Evolutionary conservation across 1,139 yeast species (phyloP), one percentile per base, ranked within the genome.

Genomic region (Arxiozyma heterogenica): DNA sequence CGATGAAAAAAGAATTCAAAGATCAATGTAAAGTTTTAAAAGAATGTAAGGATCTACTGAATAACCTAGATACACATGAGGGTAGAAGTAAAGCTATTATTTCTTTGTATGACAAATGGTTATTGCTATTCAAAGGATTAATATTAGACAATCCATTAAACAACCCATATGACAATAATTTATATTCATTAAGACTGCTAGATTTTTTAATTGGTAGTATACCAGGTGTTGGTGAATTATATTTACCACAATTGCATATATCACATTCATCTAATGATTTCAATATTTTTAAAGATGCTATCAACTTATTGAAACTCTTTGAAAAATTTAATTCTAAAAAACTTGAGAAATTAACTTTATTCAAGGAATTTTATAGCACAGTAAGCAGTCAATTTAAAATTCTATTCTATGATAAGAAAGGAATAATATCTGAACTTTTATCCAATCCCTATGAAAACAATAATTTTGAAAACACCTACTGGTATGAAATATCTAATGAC

Each of bases 131-230:
- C 49, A 58, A 61, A 15, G 62, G 61, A 21, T 64, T 64, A 44
- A 42, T 62, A 17, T 51, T 58, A 6, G 67, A 64, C 50, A 62
- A 64, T 53, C 68, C 70, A 2, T 49, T 65, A 53, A 57, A 59
- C 17, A 55, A 63, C 52, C 70, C 70, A 4, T 64, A 59, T 50
- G 59, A 56, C 18, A 65, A 64, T 47, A 66, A 64, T 25, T 51
- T 58, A 12, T 64, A 62, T 45, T 64, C 57, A 54, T 46, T 66
- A 23, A 61, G 71, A 50, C 54, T 59, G 34, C 60, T 61, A 41
- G 71, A 67, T 50, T 66, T 65, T 50, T 64, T 66, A 51, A 53
- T 67, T 17, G 66, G 65, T 2, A 59, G 68, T 49, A 61, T 66
- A 1, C 62, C 65, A 1, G 57, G 60, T 15, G 57, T 66, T 30